Evolutionary conservation across 805 yeast species (phyloP), one percentile per base, ranked within the genome.

Genomic region (Wickerhamiella sorbophila): DNA sequence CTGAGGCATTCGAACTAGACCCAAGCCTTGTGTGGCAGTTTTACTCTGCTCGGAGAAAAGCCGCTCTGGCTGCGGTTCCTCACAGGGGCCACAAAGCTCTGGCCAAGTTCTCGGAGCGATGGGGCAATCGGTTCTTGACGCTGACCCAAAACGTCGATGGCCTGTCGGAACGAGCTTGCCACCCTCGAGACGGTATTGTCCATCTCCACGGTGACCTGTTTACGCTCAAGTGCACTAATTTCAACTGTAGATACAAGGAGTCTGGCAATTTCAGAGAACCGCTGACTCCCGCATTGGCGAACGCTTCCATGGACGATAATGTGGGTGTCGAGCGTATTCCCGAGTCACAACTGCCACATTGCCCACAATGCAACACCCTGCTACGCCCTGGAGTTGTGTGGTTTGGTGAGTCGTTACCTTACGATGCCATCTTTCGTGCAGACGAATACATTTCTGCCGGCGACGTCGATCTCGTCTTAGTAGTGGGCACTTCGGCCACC

Each of bases 1-100:
- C 94, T 0, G 95, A 85, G 54, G 95, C 94, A 4, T 85, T 86
- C 57, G 72, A 76, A 45, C 65, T 66, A 16, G 87, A 85, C 55
- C 94, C 95, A 0, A 82, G 83, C 0, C 64, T 84, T 8, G 95
- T 86, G 5, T 85, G 95, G 95, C 88, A 82, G 55, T 85, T 81
- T 52, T 85, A 86, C 58, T 67, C 84, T 4, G 74, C 74, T 57
- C 62, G 93, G 46, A 57, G 95, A 36, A 67, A 62, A 37, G 65
- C 65, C 38, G 87, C 94, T 0, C 61, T 82, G 40, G 60, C 59
- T 36, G 84, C 88, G 0, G 58, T 53, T 38, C 95, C 95, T 0
- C 85, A 85, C 53, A 57, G 53, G 8, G 94, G 88, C 0, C 95
- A 85, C 55, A 55, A 53, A 39, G 79, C 86, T 2, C 59, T 85